These are phyloP conservation scores for Toxicodendron radicans DNA, from an alignment of 345 rosid genomes.

Conservation along the genomic window DNA sequence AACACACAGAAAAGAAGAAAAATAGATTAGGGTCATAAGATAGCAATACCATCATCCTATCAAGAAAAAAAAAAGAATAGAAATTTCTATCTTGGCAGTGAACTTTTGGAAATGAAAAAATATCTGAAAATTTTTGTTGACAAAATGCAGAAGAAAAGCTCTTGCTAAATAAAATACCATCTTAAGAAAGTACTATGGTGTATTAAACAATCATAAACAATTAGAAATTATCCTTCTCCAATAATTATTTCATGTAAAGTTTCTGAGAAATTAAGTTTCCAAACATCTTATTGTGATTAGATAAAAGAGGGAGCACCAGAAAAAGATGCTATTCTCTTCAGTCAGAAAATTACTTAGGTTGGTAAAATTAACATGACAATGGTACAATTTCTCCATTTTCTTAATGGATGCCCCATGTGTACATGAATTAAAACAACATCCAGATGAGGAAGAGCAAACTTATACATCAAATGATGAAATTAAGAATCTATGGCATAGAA, in stretches of 20 bases:
- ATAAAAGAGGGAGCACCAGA: slow-evolving; percentile 5
- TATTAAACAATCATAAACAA: background rate
- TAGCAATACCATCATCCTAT: no score
- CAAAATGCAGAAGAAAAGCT: background rate
- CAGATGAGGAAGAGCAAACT: background rate
- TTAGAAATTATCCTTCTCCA: background rate
- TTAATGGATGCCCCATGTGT: slow-evolving; percentile 11
- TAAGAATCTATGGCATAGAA: background rate
- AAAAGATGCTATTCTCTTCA: background rate
- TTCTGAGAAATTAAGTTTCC: background rate
- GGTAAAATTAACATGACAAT: background rate
- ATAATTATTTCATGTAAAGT: background rate
- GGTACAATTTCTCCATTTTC: slow-evolving; percentile 2
- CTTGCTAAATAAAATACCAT: background rate
- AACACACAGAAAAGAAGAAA: background rate
- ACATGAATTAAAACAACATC: background rate
- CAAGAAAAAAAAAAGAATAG: background rate
- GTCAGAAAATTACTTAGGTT: background rate
- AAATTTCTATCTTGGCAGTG: background rate
- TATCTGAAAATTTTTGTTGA: background rate
- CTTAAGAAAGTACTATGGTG: background rate
- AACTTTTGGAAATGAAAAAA: background rate
- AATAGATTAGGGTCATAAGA: background rate
- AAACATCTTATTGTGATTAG: background rate
- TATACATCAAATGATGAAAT: slow-evolving; percentile 14